phyloP scores from a whole-genome alignment of 2,329 filamentous ascomycete genomes.

The Venturia aucupariae region DNA sequence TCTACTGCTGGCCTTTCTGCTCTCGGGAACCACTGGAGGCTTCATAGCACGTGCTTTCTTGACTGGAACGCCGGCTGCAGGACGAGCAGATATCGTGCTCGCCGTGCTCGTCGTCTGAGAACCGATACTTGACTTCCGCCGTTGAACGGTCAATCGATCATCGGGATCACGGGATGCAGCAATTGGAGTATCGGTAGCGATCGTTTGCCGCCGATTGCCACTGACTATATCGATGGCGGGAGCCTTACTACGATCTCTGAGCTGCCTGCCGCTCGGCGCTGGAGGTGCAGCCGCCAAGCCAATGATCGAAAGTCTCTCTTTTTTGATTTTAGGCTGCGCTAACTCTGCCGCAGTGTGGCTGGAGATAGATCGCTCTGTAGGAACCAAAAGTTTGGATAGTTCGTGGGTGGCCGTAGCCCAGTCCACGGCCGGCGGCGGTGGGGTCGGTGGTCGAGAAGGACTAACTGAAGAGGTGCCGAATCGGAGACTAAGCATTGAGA shows the following conservation, averaged over 20 bases:
- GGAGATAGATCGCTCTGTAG: conserved; percentile 60
- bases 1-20: neutral
- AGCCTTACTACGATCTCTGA: conserved; percentile 28
- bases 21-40: neutral
- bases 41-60: conserved; percentile 13
- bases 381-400: conserved; percentile 73
- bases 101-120: conserved; percentile 17
- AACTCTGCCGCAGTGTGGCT: conserved; percentile 75
- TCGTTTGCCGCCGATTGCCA: conserved; percentile 51
- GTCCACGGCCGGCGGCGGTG: conserved; percentile 69
- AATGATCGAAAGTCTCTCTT: conserved; percentile 53
- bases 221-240: conserved; percentile 18
- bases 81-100: neutral
- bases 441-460: conserved; percentile 43
- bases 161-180: conserved; percentile 20
- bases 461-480: conserved; percentile 20
- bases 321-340: conserved; percentile 38
- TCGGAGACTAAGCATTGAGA: neutral
- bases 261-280: conserved; percentile 43
- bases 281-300: conserved; percentile 26
- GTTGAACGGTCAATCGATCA: conserved; percentile 17
- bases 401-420: conserved; percentile 82
- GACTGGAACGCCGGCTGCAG: conserved; percentile 5
- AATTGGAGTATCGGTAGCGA: conserved; percentile 34
- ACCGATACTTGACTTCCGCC: conserved; percentile 8